Evolutionary conservation across 441 rosid species (phyloP).

Genomic region (Syzygium malaccense): DNA sequence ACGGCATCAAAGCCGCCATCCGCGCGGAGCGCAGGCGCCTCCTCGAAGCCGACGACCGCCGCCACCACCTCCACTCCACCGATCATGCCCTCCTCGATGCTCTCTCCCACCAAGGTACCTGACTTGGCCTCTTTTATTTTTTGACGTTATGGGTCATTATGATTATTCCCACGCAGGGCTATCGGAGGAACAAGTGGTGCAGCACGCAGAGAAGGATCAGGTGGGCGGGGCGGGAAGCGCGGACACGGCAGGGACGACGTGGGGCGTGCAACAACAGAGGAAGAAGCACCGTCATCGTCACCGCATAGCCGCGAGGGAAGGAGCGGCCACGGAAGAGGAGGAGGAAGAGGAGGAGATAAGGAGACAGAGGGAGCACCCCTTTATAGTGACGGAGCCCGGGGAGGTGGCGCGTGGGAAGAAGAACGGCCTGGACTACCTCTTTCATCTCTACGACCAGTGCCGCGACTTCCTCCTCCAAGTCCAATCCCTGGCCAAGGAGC

Average conservation of each 20-base stretch:
- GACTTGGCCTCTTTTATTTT: neutral
- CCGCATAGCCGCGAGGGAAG: neutral
- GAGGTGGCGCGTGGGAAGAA: conserved; percentile 98
- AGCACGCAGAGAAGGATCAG: conserved; percentile 55
- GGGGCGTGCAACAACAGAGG: conserved; percentile 4
- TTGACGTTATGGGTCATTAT: neutral
- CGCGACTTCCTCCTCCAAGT: conserved; percentile 87
- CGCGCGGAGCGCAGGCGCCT: conserved; percentile 76
- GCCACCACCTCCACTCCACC: conserved; percentile 23
- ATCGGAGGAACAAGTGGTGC: conserved; percentile 70
- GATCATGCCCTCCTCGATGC: conserved; percentile 68
- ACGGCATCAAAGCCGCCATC: conserved; percentile 87
- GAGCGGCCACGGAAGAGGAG: conserved; percentile 30
- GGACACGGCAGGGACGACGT: conserved; percentile 33
- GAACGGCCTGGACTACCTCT: conserved; percentile 97
- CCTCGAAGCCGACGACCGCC: conserved; percentile 16
- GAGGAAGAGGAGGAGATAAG: conserved; percentile 37
- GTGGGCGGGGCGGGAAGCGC: conserved; percentile 48
- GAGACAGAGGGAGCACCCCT: conserved; percentile 96
- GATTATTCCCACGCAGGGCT: conserved; percentile 37
- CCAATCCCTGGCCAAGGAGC: conserved; percentile 82
- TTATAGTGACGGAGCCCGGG: conserved; percentile 98
- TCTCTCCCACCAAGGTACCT: conserved; percentile 83
- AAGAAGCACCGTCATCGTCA: neutral
- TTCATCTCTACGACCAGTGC: conserved; percentile 94